Evolutionary conservation across 2,329 filamentous ascomycete species (phyloP).

Genomic region (Botryotinia narcissicola): DNA sequence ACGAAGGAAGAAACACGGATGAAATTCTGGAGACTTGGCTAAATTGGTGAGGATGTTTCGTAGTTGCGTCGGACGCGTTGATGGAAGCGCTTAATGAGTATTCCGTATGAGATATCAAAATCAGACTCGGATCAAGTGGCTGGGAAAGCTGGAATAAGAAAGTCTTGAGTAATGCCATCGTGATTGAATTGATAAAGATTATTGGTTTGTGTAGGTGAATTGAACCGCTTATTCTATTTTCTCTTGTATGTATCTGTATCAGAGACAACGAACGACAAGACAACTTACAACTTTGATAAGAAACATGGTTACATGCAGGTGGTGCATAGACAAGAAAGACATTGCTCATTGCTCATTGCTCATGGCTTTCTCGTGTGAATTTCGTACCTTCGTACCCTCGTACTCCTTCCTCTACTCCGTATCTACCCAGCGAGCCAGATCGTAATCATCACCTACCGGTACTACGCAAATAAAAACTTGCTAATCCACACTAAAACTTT

Average conservation of each 20-base stretch:
- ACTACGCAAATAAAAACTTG: not conserved
- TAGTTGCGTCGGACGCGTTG: not conserved
- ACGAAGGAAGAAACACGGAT: slow-evolving; percentile 13
- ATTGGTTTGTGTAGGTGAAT: not conserved
- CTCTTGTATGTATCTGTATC: not conserved
- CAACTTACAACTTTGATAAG: not conserved
- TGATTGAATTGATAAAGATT: not conserved
- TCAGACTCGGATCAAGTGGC: not conserved
- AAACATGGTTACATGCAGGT: not conserved
- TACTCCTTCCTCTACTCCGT: not conserved
- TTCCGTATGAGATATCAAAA: not conserved
- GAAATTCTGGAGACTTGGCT: slow-evolving; percentile 9
- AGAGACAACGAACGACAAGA: not conserved
- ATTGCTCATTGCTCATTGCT: not conserved
- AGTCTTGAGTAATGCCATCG: not conserved
- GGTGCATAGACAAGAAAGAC: not conserved
- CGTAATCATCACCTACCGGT: no score
- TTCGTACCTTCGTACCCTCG: not conserved
- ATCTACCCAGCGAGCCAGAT: no score
- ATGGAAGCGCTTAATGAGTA: slow-evolving; percentile 4
- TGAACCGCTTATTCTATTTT: not conserved
- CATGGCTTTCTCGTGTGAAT: not conserved
- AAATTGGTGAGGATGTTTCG: not conserved
- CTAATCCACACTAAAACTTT: not conserved
- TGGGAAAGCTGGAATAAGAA: not conserved